Base-by-base conservation (phyloP, 352 stramenopile species). In the Pythium periplocum region DNA sequence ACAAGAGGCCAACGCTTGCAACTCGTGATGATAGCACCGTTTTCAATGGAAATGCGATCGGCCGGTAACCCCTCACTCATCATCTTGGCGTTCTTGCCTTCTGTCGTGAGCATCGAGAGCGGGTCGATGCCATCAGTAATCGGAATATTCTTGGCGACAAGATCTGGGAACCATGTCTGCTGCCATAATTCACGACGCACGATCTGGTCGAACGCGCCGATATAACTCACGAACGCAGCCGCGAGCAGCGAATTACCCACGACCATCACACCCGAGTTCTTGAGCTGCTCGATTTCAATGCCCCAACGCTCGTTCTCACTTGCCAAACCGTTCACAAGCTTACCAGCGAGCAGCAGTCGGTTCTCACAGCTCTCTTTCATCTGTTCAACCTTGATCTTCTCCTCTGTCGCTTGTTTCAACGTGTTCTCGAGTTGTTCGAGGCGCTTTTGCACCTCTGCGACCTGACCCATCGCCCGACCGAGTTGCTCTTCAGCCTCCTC, bases 31-130 rank as follows among this genome's bases (percentile, higher is more conserved):
- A 99, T 97, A 1, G 95, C 93, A 40, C 96, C 93, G 62, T 99
- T 99, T 57, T 99, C 96, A 30, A 98, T 95, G 31, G 92, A 98
- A 49, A 99, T 98, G 31, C 96, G 87, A 78, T 99, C 96, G 40
- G 95, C 95, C 6, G 96, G 96, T 11, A 99, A 68, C 5, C 96
- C 96, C 56, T 99, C 93, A 56, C 87, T 97, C 60, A 98, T 96
- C 95, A 99, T 99, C 64, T 98, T 96, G 4, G 95, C 93, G 53
- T 98, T 98, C 62, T 97, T 97, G 6, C 91, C 93, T 52, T 98
- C 95, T 12, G 94, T 98, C 12, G 95, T 98, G 32, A 99, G 80
- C 75, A 99, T 87, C 10, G 87, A 80, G 11, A 99, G 70, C 30
- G 96, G 96, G 58, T 98, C 95, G 37, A 98, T 96, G 35, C 86